Percentiles rank a stretch among this genome's conserved stretches.
phyloP scores from a whole-genome alignment of 164 flowering plant species.

The Magnolia kwangsiensis region DNA sequence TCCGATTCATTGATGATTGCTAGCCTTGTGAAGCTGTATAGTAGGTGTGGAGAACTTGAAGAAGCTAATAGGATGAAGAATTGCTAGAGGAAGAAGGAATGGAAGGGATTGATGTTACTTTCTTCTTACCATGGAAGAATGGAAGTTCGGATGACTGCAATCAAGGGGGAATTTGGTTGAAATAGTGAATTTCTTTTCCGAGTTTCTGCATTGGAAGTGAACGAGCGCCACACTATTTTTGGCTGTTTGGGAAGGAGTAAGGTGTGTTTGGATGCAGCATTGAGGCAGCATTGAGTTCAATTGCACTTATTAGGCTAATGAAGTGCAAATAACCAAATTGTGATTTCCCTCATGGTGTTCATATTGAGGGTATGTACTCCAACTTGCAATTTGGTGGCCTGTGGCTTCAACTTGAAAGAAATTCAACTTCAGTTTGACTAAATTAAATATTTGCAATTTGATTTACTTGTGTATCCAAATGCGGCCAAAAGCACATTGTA shows the following conservation, averaged over 20 bases:
- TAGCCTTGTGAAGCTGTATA: conserved; percentile 7
- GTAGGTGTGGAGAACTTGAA: conserved; percentile 2
- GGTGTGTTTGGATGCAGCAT: background rate
- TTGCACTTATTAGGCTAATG: background rate
- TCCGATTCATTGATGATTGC: background rate
- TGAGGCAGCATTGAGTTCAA: background rate
- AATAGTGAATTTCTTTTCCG: too few species aligned
- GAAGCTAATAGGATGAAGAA: conserved; percentile 5
- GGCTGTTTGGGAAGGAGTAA: background rate
- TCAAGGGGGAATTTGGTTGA: background rate
- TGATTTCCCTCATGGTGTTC: background rate
- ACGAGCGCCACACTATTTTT: background rate
- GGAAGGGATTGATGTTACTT: background rate
- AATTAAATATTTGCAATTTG: too few species aligned
- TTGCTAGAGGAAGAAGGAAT: background rate
- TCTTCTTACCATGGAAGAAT: background rate
- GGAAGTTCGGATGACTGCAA: background rate
- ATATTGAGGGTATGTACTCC: background rate
- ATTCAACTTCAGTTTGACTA: background rate
- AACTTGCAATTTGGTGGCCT: background rate
- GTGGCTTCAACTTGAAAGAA: background rate
- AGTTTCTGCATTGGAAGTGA: too few species aligned
- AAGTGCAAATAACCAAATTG: background rate
- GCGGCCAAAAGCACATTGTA: background rate
- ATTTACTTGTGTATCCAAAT: background rate